Evolutionary conservation across 163 green algal genomes (phyloP).

Genomic region (Prototheca wickerhamii): DNA sequence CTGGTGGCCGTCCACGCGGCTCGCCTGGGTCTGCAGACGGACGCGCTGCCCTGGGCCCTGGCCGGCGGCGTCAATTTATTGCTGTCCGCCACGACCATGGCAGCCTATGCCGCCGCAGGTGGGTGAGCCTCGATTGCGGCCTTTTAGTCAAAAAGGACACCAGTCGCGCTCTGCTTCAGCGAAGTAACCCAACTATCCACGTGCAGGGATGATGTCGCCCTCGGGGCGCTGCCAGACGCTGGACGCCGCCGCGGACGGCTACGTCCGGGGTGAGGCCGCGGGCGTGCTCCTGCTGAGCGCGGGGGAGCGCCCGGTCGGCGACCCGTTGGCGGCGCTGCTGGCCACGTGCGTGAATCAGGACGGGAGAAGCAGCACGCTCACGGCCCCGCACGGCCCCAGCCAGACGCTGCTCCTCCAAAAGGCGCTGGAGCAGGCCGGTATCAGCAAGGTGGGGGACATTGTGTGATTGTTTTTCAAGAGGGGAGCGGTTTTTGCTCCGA

Average conservation of each 20-base stretch:
- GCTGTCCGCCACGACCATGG: constrained; percentile 16
- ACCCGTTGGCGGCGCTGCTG: background rate
- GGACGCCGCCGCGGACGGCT: constrained; percentile 31
- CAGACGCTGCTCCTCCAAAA: constrained; percentile 17
- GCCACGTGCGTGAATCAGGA: constrained; percentile 41
- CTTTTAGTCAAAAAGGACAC: too few species aligned
- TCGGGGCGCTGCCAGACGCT: constrained; percentile 43
- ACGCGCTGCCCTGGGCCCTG: constrained; percentile 11
- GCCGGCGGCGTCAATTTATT: constrained; percentile 23
- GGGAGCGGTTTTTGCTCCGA: too few species aligned
- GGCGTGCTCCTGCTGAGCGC: background rate
- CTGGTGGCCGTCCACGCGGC: constrained; percentile 59
- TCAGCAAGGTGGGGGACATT: background rate
- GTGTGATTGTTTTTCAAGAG: too few species aligned
- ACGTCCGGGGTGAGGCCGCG: constrained; percentile 24
- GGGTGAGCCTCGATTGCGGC: too few species aligned
- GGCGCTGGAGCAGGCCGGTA: background rate
- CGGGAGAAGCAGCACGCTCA: constrained; percentile 37
- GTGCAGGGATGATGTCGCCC: constrained; percentile 39
- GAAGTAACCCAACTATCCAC: too few species aligned
- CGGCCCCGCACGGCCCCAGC: constrained; percentile 33
- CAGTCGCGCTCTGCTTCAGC: too few species aligned
- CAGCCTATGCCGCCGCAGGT: constrained; percentile 23
- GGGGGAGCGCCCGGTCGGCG: background rate
- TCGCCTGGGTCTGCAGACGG: constrained; percentile 20